Conservation (phyloP, 1,139 yeast species). For the Pichia sp. region DNA sequence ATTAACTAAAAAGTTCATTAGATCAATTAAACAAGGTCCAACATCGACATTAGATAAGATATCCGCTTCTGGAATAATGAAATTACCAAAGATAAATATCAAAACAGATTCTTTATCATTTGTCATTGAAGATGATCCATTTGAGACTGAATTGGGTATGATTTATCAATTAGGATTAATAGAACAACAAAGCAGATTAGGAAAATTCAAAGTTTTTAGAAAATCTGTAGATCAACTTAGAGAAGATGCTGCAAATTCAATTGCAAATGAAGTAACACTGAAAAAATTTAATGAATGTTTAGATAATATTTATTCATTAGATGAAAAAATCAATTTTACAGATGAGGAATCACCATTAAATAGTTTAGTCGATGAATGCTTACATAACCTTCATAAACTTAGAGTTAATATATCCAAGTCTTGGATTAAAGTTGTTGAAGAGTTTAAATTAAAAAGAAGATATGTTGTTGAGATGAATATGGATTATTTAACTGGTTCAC, state of each 20-base stretch:
- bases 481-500: conserved; percentile 44
- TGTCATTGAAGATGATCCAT: conserved; percentile 74
- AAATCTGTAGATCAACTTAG: conserved; percentile 18
- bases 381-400: conserved; percentile 18
- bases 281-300: background rate
- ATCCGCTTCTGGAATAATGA: conserved; percentile 34
- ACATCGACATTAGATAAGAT: conserved; percentile 35
- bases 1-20: conserved; percentile 47
- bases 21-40: conserved; percentile 38
- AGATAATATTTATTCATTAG: background rate
- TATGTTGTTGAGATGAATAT: conserved; percentile 49
- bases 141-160: conserved; percentile 71
- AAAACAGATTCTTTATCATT: conserved; percentile 43
- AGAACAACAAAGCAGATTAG: conserved; percentile 65
- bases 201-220: conserved; percentile 52
- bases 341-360: background rate
- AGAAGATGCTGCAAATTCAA: background rate
- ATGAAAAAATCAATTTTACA: no score
- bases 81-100: conserved; percentile 49
- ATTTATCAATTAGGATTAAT: conserved; percentile 69
- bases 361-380: conserved; percentile 1
- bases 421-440: conserved; percentile 56
- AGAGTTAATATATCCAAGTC: conserved; percentile 51
- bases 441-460: conserved; percentile 37
- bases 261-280: background rate